Evolutionary conservation across 345 rosid genomes (phyloP).

Genomic region (Erucastrum elatum): DNA sequence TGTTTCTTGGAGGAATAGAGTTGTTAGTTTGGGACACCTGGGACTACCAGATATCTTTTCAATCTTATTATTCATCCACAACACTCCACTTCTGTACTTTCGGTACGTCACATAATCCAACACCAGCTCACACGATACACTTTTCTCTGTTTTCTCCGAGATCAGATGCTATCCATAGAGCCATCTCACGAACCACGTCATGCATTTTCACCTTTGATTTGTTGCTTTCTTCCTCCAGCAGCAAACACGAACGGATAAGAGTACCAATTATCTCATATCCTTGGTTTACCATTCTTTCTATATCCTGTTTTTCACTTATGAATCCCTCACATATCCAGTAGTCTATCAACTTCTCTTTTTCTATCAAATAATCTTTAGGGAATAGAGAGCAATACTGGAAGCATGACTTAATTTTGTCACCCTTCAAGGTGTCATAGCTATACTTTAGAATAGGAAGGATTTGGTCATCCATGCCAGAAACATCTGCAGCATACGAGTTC

Average conservation of each 20-base stretch:
- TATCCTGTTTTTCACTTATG: not conserved
- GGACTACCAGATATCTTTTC: not conserved
- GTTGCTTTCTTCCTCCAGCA: not conserved
- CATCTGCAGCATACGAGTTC: not conserved
- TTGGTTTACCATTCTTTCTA: not conserved
- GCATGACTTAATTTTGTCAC: conserved; percentile 17
- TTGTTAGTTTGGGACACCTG: not conserved
- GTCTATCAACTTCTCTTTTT: not conserved
- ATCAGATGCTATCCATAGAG: not conserved
- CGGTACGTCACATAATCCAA: not conserved
- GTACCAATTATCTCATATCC: not conserved
- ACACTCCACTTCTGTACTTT: not conserved
- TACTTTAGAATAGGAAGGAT: not conserved
- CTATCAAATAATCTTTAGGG: not conserved
- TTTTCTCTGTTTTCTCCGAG: not conserved
- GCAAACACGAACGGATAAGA: not conserved
- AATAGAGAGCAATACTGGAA: not conserved
- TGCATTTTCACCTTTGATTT: not conserved
- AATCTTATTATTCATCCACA: not conserved
- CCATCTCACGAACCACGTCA: not conserved
- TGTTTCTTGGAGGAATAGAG: not conserved
- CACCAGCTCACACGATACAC: not conserved
- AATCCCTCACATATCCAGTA: not conserved
- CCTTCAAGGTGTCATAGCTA: not conserved
- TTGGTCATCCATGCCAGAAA: not conserved